Percentiles rank a stretch among this genome's conserved stretches.
These are phyloP conservation scores for Mycena sanguinolenta DNA, from an alignment of 768 basidiomycete species.

Conservation along the genomic window DNA sequence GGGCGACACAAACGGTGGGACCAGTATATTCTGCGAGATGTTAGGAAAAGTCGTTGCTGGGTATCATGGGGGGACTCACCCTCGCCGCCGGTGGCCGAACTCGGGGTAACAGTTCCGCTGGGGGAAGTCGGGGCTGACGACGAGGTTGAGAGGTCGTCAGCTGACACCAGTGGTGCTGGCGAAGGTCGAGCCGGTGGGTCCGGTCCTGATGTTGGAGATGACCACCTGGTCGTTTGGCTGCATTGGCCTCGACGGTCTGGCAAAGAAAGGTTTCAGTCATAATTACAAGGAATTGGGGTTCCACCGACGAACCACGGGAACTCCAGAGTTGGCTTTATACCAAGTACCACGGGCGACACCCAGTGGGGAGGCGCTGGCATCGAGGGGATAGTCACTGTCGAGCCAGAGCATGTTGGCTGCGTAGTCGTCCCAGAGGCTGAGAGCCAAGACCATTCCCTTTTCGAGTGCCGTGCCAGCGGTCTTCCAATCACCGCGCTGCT, in stretches of 20 bases:
- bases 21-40: neutral
- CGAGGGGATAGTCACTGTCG: conserved; percentile 47
- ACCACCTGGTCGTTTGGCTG: conserved; percentile 45
- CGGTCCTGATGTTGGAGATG: conserved; percentile 58
- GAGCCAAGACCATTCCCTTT: conserved; percentile 58
- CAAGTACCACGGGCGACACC: conserved; percentile 37
- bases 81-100: conserved; percentile 15
- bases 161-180: neutral
- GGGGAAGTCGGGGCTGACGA: neutral
- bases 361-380: conserved; percentile 35
- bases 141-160: neutral
- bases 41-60: neutral
- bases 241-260: conserved; percentile 46
- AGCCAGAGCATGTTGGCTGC: conserved; percentile 48
- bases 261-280: neutral
- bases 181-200: conserved; percentile 54
- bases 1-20: neutral
- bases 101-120: conserved; percentile 3
- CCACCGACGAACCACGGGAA: conserved; percentile 40
- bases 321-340: conserved; percentile 47
- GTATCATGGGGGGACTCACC: neutral
- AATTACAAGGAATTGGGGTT: neutral
- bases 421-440: conserved; percentile 60
- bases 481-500: conserved; percentile 54
- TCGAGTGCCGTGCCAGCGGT: conserved; percentile 50